Evolutionary conservation across 352 stramenopile species (phyloP), one percentile per base, ranked within the genome.

Genomic region (Phytophthora idaei): DNA sequence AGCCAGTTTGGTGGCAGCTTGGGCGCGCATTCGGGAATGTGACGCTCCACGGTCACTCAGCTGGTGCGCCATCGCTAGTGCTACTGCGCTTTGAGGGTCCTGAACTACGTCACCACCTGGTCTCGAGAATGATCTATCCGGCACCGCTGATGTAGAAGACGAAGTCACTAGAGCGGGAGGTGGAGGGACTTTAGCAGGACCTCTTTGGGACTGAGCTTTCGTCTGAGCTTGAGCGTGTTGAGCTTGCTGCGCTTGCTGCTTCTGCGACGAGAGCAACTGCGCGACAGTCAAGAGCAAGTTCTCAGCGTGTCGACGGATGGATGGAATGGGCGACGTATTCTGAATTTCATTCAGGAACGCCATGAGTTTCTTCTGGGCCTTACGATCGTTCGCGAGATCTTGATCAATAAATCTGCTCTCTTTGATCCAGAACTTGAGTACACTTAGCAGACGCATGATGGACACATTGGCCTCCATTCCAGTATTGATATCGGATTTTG

Each of bases 391-490:
- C 1, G 64, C 46, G 41, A 96, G 41, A 68, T 96, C 88, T 56
- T 87, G 76, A 15, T 94, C 83, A 34, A 96, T 94, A 69, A 86
- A 96, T 0, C 80, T 81, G 53, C 85, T 94, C 53, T 96, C 88
- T 54, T 93, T 94, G 67, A 96, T 93, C 88, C 88, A 96, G 49
- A 84, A 96, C 63, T 96, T 96, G 56, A 96, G 74, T 10, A 96
- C 85, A 57, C 82, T 94, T 37, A 96, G 75, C 17, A 94, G 51
- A 5, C 88, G 85, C 87, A 96, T 96, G 62, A 96, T 93, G 8
- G 86, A 93, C 15, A 96, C 83, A 47, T 82, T 94, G 21, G 85
- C 88, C 57, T 93, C 86, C 76, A 92, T 87, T 31, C 77, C 74
- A 5, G 85, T 90, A 64, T 91, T 90, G 57, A 94, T 92, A 56